These are phyloP conservation scores for Diaporthe citri DNA, from an alignment of 2,329 filamentous ascomycete genomes.

Conservation along the genomic window DNA sequence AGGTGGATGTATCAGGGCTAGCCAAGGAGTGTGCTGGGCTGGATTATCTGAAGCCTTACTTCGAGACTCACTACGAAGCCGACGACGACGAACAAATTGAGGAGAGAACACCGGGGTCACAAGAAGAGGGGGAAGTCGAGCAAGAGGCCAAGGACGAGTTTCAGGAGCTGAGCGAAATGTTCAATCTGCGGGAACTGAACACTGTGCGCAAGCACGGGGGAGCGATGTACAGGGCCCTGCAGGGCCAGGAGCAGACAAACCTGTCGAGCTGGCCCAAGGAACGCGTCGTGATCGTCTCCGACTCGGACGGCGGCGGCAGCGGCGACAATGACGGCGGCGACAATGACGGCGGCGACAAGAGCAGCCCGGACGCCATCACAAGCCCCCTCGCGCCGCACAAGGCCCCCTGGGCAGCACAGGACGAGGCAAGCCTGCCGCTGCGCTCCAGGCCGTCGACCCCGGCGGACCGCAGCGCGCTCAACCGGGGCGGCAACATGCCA, in stretches of 20 bases:
- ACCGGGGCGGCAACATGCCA: slow-evolving; percentile 49
- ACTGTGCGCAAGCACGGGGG: slow-evolving; percentile 74
- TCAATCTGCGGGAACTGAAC: slow-evolving; percentile 75
- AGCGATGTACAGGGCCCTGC: slow-evolving; percentile 64
- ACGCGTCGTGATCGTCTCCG: slow-evolving; percentile 52
- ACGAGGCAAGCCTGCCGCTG: slow-evolving; percentile 6
- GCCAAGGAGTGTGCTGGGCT: slow-evolving; percentile 75
- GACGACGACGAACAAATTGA: slow-evolving; percentile 45
- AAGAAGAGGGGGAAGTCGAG: background rate
- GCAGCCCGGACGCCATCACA: slow-evolving; percentile 39
- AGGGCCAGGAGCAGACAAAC: slow-evolving; percentile 52
- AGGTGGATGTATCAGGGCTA: slow-evolving; percentile 78
- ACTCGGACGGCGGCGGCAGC: slow-evolving; percentile 36
- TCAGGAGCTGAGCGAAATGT: slow-evolving; percentile 75
- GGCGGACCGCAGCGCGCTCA: background rate
- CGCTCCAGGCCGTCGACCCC: slow-evolving; percentile 2
- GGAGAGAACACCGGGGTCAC: slow-evolving; percentile 33
- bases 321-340: slow-evolving; percentile 17
- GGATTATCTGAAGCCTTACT: slow-evolving; percentile 68
- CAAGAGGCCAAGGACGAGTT: slow-evolving; percentile 69
- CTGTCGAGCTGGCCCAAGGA: slow-evolving; percentile 54
- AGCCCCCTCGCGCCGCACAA: slow-evolving; percentile 17
- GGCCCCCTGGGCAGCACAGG: slow-evolving; percentile 23
- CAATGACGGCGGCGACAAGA: slow-evolving; percentile 16
- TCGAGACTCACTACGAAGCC: slow-evolving; percentile 49